Percentiles rank a stretch among this genome's conserved stretches.
Conservation (phyloP, 1,139 yeast species). For the Lodderomyces theae region DNA sequence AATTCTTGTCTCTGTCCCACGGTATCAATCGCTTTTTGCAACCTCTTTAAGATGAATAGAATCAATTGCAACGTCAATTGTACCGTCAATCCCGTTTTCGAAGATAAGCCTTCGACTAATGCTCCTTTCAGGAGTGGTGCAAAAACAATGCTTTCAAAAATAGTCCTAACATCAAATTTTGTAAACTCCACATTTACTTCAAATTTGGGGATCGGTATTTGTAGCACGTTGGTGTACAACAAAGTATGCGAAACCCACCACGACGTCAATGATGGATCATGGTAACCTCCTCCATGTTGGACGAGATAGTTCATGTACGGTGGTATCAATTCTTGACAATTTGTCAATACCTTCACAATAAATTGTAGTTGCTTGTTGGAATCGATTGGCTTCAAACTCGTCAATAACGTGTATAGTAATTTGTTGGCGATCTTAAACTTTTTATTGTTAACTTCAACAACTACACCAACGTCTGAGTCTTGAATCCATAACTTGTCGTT, state of each 20-base stretch:
- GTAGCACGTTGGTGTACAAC: conserved; percentile 56
- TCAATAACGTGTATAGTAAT: conserved; percentile 59
- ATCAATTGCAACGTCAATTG: conserved; percentile 67
- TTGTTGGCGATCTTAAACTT: conserved; percentile 64
- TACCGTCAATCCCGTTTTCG: conserved; percentile 54
- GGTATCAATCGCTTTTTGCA: conserved; percentile 37
- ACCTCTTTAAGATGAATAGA: conserved; percentile 52
- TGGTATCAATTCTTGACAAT: conserved; percentile 69
- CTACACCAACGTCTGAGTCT: conserved; percentile 21
- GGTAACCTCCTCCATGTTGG: conserved; percentile 54
- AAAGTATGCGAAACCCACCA: conserved; percentile 81
- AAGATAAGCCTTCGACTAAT: conserved; percentile 56
- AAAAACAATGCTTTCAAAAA: conserved; percentile 63
- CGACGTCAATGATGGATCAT: conserved; percentile 69
- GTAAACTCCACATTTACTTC: conserved; percentile 9
- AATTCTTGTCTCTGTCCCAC: conserved; percentile 21
- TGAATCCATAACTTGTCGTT: conserved; percentile 57
- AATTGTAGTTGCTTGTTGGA: conserved; percentile 60
- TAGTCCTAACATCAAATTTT: conserved; percentile 18
- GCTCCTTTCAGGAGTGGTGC: conserved; percentile 59
- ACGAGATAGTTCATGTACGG: conserved; percentile 64
- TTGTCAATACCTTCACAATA: conserved; percentile 47
- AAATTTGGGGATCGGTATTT: conserved; percentile 48
- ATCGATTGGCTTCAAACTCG: conserved; percentile 78
- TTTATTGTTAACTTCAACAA: conserved; percentile 41